Evolutionary conservation across 2,329 filamentous ascomycete genomes (phyloP), one percentile per base, ranked within the genome.

Genomic region (Gaeumannomyces tritici): DNA sequence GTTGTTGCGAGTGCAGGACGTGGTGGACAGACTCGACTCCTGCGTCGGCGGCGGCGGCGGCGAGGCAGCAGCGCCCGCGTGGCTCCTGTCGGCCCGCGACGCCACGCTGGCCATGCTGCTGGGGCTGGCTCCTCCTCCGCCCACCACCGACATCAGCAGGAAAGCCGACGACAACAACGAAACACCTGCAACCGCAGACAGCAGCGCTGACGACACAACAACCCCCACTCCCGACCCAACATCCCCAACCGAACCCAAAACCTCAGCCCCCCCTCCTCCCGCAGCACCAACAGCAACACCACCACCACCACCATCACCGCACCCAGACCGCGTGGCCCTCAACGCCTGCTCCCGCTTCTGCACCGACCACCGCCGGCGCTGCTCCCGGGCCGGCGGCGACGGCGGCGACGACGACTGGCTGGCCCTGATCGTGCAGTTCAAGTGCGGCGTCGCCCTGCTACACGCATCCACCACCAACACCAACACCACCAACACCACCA

Each of bases 361-460:
- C 59, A 31, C 11, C 15, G 47, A 26, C 11, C 13, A 26, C 47
- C 11, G 47, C 55, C 55, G 1, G 8, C n/a, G n/a, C n/a, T n/a
- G n/a, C n/a, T n/a, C n/a, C n/a, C 54, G 7, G 4, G 12, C 2
- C 54, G 3, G 24, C 4, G 6, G 9, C 24, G 15, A 27, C 27
- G n/a, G 7, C 55, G 8, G 54, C 47, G 47, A 55, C 4, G 66
- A 69, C 60, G 64, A 67, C 6, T 71, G 71, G 70, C 64, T 71
- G 2, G 68, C 69, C 2, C 64, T 71, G 0, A 62, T 73, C 0
- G 65, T 67, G 5, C 71, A 72, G 63, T 75, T 74, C 62, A 71
- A 74, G 63, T 73, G 69, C 4, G 73, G 73, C 11, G 68, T 74
- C 1, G 72, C 72, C 0, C 67, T 76, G 2, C 62, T 75, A 4